Base-by-base conservation (phyloP, 2,329 filamentous ascomycete species). In the Gliomastix tumulicola region DNA sequence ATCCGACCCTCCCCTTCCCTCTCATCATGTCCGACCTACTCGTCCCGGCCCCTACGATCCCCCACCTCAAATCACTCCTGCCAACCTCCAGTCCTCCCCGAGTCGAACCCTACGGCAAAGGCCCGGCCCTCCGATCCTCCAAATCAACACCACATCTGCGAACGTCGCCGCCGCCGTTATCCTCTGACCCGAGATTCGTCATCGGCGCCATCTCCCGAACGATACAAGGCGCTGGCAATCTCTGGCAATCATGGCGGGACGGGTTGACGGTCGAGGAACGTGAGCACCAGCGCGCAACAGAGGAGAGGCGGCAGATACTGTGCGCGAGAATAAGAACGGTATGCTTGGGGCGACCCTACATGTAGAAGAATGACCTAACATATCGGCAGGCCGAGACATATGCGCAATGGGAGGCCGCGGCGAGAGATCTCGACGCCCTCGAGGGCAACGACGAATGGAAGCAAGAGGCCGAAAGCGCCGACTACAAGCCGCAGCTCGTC, bases 391-490 rank as follows among this genome's bases (percentile, higher is more conserved):
- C 87, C 42, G 71, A 76, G 41, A 76, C 76, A 2, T 73, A 80
- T 47, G 63, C 71, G 34, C 78, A 88, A 53, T 96, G 89, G 88
- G 74, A 81, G 46, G 65, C 66, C 13, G 83, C 85, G 9, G 89
- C 89, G 3, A 70, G 69, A 30, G 82, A 89, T 51, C 74, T 96
- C 30, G 89, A 96, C 53, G 57, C 70, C 9, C 65, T 95, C 12
- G 87, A 95, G 55, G 81, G 81, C 32, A 88, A 90, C 51, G 80
- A 90, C 46, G 62, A 68, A 20, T 95, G 89, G 89, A 95, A 95
- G 55, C 57, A 68, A 15, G 32, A 37, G 34, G 22, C 15, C 16
- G 17, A 19, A 21, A 76, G 85, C 35, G 61, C 74, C 8, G 55
- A 51, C 2, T 92, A 89, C 56, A 78, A 90, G 49, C 73, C 78